phyloP scores from a whole-genome alignment of 2,329 filamentous ascomycete species.

The Pestalotiopsis sp. region DNA sequence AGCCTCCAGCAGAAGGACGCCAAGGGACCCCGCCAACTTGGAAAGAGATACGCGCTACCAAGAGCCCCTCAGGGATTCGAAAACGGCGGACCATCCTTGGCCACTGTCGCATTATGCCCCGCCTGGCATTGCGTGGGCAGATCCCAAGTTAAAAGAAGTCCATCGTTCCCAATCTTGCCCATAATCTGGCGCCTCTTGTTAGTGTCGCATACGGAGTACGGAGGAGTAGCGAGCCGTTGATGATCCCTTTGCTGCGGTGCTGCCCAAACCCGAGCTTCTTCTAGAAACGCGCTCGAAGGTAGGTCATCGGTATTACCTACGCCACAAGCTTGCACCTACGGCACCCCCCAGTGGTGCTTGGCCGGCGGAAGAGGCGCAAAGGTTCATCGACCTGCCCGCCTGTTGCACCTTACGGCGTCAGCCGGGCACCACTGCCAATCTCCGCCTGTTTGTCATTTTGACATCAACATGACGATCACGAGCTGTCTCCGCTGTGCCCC shows the following conservation, averaged over 20 bases:
- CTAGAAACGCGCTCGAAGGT: not conserved
- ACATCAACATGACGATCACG: not conserved
- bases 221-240: too few relatives aligned
- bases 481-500: not conserved
- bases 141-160: not conserved
- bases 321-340: too few relatives aligned
- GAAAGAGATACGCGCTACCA: not conserved
- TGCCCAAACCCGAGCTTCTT: not conserved
- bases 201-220: too few relatives aligned
- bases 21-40: not conserved
- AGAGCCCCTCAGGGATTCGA: not conserved
- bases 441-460: not conserved
- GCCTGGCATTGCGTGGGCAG: not conserved
- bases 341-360: not conserved
- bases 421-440: not conserved
- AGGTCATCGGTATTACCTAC: too few relatives aligned
- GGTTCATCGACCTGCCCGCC: not conserved
- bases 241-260: too few relatives aligned
- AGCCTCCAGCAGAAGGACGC: not conserved
- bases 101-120: not conserved
- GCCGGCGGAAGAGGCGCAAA: not conserved
- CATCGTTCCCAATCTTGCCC: not conserved
- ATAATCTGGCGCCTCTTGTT: not conserved
- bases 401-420: not conserved
- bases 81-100: not conserved